These are phyloP conservation scores for Yamadazyma scolyti DNA, from an alignment of 805 yeast species.

Conservation along the genomic window DNA sequence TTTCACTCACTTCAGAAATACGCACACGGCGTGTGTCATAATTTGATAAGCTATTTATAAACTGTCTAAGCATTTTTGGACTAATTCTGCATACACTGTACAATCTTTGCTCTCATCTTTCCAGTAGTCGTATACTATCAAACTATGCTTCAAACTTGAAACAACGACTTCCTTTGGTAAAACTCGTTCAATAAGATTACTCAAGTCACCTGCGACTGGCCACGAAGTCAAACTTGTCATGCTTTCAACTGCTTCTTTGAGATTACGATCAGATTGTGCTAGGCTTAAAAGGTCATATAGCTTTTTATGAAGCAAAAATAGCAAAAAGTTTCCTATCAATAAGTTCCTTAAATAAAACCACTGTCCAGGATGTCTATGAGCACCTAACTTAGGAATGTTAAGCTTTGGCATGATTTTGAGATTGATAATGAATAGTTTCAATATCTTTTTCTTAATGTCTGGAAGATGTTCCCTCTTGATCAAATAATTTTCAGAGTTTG, in stretches of 20 bases:
- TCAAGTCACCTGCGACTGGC: conserved; percentile 7
- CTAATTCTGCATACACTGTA: conserved; percentile 22
- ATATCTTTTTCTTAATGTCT: conserved; percentile 20
- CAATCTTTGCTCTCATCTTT: conserved; percentile 32
- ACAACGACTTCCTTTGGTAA: conserved; percentile 14
- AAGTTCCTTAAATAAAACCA: conserved; percentile 36
- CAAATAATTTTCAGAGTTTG: conserved; percentile 7
- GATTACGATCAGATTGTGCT: conserved; percentile 4
- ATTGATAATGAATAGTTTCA: conserved; percentile 24
- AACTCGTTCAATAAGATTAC: conserved; percentile 7
- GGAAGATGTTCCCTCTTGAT: conserved; percentile 17
- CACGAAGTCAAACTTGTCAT: conserved; percentile 4
- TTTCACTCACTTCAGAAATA: not conserved
- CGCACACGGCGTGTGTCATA: not conserved
- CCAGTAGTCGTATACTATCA: conserved; percentile 32
- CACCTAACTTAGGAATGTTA: conserved; percentile 31
- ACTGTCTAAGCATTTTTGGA: conserved; percentile 17
- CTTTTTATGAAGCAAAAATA: conserved; percentile 27
- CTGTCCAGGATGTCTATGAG: conserved; percentile 38
- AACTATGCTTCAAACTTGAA: conserved; percentile 23
- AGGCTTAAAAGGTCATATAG: conserved; percentile 18
- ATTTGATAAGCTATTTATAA: not conserved
- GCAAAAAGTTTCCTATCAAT: conserved; percentile 25
- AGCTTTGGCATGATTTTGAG: conserved; percentile 29
- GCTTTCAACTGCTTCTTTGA: conserved; percentile 6